These are phyloP conservation scores for Coemansia biformis DNA, from an alignment of 192 early-diverging fungal species.

Conservation along the genomic window DNA sequence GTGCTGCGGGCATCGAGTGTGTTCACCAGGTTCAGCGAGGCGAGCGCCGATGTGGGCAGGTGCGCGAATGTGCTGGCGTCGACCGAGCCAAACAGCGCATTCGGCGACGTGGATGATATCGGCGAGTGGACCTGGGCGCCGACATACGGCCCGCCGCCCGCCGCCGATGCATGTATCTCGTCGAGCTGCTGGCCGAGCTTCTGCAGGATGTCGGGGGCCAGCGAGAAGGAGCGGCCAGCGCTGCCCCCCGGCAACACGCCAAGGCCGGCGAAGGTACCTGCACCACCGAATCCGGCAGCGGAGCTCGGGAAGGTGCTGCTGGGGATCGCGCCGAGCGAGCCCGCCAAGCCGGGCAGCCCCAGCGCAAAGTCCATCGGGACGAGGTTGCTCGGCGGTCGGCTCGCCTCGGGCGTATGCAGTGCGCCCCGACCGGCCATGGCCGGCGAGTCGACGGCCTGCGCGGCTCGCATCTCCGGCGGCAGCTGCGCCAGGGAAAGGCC, in stretches of 20 bases:
- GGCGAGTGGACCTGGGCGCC: too few relatives aligned
- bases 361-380: slow-evolving; percentile 49
- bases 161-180: slow-evolving; percentile 11
- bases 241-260: too few relatives aligned
- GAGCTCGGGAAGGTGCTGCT: slow-evolving; percentile 4
- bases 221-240: too few relatives aligned
- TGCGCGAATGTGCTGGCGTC: slow-evolving; percentile 14
- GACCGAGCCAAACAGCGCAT: slow-evolving; percentile 18
- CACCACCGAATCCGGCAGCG: slow-evolving; percentile 1
- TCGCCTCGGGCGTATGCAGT: too few relatives aligned
- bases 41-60: slow-evolving; percentile 40
- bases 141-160: too few relatives aligned
- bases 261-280: not conserved
- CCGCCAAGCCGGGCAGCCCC: slow-evolving; percentile 23
- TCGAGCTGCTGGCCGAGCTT: slow-evolving; percentile 30
- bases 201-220: slow-evolving; percentile 33
- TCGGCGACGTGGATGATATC: slow-evolving; percentile 22
- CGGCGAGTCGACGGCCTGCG: too few relatives aligned
- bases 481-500: too few relatives aligned
- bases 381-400: slow-evolving; percentile 19
- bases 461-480: too few relatives aligned
- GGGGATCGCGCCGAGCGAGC: slow-evolving; percentile 2
- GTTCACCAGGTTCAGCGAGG: slow-evolving; percentile 40
- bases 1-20: slow-evolving; percentile 14
- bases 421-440: too few relatives aligned